A percentile compares a stretch with the other conserved stretches of the same genome.
Evolutionary conservation across 148 eudicot genomes (phyloP).

Genomic region (Chenopodium suecicum): DNA sequence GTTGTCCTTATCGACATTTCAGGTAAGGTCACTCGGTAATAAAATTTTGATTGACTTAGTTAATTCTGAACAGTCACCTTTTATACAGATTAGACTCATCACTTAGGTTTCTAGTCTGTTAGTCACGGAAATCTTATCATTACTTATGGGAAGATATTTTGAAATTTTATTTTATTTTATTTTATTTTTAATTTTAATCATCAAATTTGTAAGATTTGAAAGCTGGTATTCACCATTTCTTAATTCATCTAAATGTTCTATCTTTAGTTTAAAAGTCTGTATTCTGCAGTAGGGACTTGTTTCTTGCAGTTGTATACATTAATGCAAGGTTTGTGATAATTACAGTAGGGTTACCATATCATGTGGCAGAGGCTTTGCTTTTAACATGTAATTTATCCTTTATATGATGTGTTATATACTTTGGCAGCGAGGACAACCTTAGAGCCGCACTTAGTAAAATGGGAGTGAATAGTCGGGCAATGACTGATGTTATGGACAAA

Average conservation of each 20-base stretch:
- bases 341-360: not conserved
- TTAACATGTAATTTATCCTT: conserved; percentile 4
- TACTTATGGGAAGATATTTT: not conserved
- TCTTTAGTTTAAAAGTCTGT: not conserved
- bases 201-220: not conserved
- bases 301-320: not conserved
- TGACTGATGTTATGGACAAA: conserved; percentile 81
- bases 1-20: conserved; percentile 99
- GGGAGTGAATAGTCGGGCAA: conserved; percentile 65
- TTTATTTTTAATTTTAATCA: no score
- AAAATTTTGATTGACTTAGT: not conserved
- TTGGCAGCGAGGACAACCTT: conserved; percentile 83
- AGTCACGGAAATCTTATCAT: not conserved
- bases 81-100: not conserved
- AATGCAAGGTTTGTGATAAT: not conserved
- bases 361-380: not conserved
- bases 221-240: not conserved
- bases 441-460: conserved; percentile 79
- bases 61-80: not conserved
- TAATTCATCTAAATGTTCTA: not conserved
- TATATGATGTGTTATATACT: not conserved
- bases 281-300: not conserved
- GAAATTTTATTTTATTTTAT: not conserved
- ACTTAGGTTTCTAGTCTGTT: not conserved
- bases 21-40: conserved; percentile 42